Evolutionary conservation across 1,139 yeast species (phyloP), one percentile per base, ranked within the genome.

Genomic region (Kodamaea fungicola): DNA sequence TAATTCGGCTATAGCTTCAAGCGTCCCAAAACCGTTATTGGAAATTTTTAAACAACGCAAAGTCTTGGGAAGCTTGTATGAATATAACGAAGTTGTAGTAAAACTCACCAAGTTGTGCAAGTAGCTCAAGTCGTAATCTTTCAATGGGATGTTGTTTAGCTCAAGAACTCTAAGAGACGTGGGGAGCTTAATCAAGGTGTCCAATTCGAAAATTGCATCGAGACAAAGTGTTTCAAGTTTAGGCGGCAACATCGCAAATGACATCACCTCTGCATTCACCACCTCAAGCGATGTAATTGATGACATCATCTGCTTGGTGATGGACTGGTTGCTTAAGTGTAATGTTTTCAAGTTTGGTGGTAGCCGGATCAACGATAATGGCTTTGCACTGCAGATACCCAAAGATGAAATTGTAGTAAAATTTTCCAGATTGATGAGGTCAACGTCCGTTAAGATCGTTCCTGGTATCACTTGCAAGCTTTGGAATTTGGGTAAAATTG

Each of bases 11-110:
- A 32, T 32, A 4, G 30, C 34, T 7, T 32, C 22, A 22, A 32
- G 29, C 9, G 25, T 25, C 25, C 34, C 34, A 27, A 26, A 32
- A 3, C 30, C 29, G 8, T 25, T 32, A 21, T 32, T 29, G 19
- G 23, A 25, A 4, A 32, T 8, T 13, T 24, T 29, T 9, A 32
- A 26, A 4, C n/a, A 10, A 3, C 24, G 19, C 9, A 32, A 22
- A 7, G 34, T 22, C 13, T 25, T 26, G 2, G 34, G 30, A 7
- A 34, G 19, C 19, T 12, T 23, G 24, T 29, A 29, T 12, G 26
- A 34, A 24, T 34, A 30, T n/a, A 34, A 24, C 3, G 31, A 12
- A 19, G 35, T 28, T 5, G 35, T 28, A 4, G 31, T 19, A 21
- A 33, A 28, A 16, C 4, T 28, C 10, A n/a, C 8, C 22, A 32